Conservation (phyloP, 192 early-diverging fungal species). For the Entomortierella beljakovae region DNA sequence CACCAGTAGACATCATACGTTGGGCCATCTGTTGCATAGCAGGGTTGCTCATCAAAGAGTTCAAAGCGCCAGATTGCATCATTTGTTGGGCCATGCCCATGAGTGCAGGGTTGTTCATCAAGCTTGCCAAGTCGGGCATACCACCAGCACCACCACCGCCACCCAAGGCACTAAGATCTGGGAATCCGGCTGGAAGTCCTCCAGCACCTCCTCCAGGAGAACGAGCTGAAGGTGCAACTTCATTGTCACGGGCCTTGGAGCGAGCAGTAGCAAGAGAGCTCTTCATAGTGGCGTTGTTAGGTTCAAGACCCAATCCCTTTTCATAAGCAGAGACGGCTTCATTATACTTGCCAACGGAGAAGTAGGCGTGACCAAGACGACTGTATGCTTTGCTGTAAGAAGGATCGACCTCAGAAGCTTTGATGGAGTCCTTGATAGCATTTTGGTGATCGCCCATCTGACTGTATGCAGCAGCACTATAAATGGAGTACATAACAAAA, state of each 20-base stretch:
- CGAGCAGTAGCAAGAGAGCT: conserved; percentile 77
- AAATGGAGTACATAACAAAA: not conserved
- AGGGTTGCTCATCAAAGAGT: conserved; percentile 92
- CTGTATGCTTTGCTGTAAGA: conserved; percentile 94
- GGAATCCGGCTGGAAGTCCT: conserved; percentile 48
- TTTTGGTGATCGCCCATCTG: conserved; percentile 88
- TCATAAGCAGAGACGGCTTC: conserved; percentile 93
- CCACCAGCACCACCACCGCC: conserved; percentile 78
- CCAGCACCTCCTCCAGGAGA: conserved; percentile 56
- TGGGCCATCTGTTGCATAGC: conserved; percentile 88
- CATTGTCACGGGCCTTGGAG: conserved; percentile 61
- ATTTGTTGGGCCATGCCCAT: conserved; percentile 97
- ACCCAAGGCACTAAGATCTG: conserved; percentile 59
- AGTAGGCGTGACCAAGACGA: conserved; percentile 94
- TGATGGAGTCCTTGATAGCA: conserved; percentile 89
- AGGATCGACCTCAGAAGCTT: conserved; percentile 87
- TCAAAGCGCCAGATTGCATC: conserved; percentile 86
- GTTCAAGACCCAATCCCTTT: conserved; percentile 88
- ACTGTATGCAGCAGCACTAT: conserved; percentile 93
- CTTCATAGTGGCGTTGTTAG: conserved; percentile 85
- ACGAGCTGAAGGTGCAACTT: conserved; percentile 39
- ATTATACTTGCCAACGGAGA: conserved; percentile 83
- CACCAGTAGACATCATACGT: conserved; percentile 80
- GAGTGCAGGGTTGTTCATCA: conserved; percentile 94
- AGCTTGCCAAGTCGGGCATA: conserved; percentile 81